A percentile compares a stretch with the other conserved stretches of the same genome.
Conservation (phyloP, 495 filamentous ascomycete species). For the Copromyces sp. region DNA sequence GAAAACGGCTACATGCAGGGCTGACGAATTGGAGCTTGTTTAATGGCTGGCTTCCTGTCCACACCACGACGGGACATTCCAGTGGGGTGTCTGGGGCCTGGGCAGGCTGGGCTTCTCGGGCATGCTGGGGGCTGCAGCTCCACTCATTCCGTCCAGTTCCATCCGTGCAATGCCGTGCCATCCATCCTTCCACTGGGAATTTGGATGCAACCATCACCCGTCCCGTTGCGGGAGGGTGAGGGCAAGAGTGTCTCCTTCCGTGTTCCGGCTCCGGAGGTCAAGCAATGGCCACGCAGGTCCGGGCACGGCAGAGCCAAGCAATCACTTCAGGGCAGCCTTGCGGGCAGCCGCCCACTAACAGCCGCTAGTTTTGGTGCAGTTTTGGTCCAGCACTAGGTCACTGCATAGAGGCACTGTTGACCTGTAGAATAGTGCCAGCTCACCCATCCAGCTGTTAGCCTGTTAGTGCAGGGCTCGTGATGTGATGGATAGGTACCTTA, state of each 20-base stretch:
- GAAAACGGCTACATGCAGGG: not conserved
- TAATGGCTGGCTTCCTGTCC: not conserved
- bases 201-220: not conserved
- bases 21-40: conserved; percentile 6
- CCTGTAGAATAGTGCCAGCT: not conserved
- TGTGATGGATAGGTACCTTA: not conserved
- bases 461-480: not conserved
- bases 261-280: not conserved
- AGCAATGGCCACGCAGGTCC: not conserved
- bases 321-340: not conserved
- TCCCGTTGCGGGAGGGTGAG: not conserved
- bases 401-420: not conserved
- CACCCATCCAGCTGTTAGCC: not conserved
- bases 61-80: not conserved
- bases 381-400: not conserved
- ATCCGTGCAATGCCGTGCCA: not conserved
- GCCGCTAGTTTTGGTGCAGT: not conserved
- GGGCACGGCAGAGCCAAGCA: not conserved
- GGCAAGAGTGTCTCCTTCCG: not conserved
- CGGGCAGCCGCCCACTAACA: not conserved
- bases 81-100: not conserved
- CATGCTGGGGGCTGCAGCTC: not conserved
- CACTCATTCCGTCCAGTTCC: not conserved
- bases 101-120: not conserved
- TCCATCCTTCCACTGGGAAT: not conserved